Base-by-base conservation (phyloP, 169 alveolate genomes). In the Plasmodium vinckei region DNA sequence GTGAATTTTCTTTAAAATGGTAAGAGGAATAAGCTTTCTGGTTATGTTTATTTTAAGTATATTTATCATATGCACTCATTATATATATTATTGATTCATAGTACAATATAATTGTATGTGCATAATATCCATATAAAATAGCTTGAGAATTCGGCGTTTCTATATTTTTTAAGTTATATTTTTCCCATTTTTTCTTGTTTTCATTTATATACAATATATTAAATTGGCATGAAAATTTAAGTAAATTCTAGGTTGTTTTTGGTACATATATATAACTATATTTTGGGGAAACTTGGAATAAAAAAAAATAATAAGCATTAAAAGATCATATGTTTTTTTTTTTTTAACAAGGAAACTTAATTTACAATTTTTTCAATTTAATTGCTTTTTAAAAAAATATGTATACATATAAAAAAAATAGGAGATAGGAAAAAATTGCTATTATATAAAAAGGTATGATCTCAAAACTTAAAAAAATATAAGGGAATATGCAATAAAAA, bases 251-350 rank as follows among this genome's bases (percentile, higher is more conserved):
- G 42, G 42, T 33, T 27, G 39, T 33, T 33, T 33, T 33, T 1
- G 42, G 42, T 33, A 33, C 42, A 33, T 33, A 33, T 33, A 33
- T 33, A 33, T 33, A 33, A 33, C 42, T 33, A 5, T 33, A 3
- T 3, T 33, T 33, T 6, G 42, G 42, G 42, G 42, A 0, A 33
- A 33, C 7, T 51, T 12, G 59, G 17, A 51, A 51, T 13, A 13
- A 13, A 51, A 51, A 51, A 51, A 51, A 51, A 51, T 51, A 13
- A 51, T 51, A 33, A 51, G n/a, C 59, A 49, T 51, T 51, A 51
- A 51, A 51, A 51, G 59, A 51, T 4, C 59, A 2, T 51, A 51
- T 51, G 59, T 51, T 51, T 15, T 51, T 47, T 47, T 51, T 51
- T 51, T 51, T 51, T 51, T 51, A 51, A 51, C 59, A 51, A 51